phyloP scores from a whole-genome alignment of 768 basidiomycete genomes.

The Auricularia sp. region DNA sequence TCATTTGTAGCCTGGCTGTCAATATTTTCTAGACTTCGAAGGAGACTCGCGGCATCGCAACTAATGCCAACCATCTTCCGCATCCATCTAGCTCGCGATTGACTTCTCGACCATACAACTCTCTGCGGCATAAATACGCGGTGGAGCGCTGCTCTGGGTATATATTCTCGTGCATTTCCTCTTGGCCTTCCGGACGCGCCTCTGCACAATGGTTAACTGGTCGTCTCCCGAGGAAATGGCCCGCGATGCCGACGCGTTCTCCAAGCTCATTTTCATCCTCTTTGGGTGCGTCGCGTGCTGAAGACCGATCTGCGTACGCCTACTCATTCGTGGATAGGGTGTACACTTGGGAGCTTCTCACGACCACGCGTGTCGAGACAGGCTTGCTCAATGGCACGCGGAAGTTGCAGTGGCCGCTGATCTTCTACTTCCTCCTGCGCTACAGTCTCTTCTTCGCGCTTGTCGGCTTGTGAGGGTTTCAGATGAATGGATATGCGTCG shows the following conservation, averaged over 20 bases:
- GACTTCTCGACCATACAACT: background rate
- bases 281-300: slow-evolving; percentile 38
- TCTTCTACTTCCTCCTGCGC: slow-evolving; percentile 61
- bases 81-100: background rate
- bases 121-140: background rate
- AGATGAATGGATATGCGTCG: slow-evolving; percentile 1
- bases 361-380: slow-evolving; percentile 56
- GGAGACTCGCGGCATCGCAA: background rate
- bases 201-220: slow-evolving; percentile 46
- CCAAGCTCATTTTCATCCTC: slow-evolving; percentile 48
- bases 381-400: slow-evolving; percentile 45
- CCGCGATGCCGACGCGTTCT: slow-evolving; percentile 36
- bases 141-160: background rate
- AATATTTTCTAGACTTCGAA: no score
- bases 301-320: background rate
- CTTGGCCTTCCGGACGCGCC: background rate
- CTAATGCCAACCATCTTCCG: background rate
- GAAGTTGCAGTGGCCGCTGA: slow-evolving; percentile 59
- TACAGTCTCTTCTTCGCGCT: slow-evolving; percentile 56
- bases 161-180: background rate
- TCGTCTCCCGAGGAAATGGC: slow-evolving; percentile 35
- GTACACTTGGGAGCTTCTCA: slow-evolving; percentile 56
- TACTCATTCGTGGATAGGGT: slow-evolving; percentile 6
- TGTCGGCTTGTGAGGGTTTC: slow-evolving; percentile 51
- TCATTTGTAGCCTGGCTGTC: no score